A percentile compares a stretch with the other conserved stretches of the same genome.
Evolutionary conservation across 257 asterid species (phyloP).

Genomic region (Striga asiatica): DNA sequence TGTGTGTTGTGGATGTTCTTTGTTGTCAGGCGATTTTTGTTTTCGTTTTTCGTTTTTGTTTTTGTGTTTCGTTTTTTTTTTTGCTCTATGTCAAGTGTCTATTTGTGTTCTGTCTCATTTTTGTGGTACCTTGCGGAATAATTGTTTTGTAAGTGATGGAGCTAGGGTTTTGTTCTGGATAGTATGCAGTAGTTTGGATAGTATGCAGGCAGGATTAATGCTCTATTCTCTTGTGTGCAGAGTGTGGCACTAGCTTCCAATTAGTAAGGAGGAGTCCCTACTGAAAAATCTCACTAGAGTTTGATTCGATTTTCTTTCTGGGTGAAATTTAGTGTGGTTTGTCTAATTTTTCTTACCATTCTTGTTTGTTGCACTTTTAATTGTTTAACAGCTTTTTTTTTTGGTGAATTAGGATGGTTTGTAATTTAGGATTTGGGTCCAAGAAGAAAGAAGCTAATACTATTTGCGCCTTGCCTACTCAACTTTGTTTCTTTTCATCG

Average conservation of each 20-base stretch:
- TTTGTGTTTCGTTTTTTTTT: too few relatives aligned
- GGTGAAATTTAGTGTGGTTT: slow-evolving; percentile 20
- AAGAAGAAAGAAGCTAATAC: slow-evolving; percentile 27
- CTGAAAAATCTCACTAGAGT: slow-evolving; percentile 15
- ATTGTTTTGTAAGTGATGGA: slow-evolving; percentile 12
- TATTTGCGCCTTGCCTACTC: slow-evolving; percentile 28
- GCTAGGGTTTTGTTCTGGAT: slow-evolving; percentile 25
- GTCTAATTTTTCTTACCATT: slow-evolving; percentile 7
- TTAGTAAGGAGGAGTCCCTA: slow-evolving; percentile 17
- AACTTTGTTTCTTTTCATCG: slow-evolving; percentile 33
- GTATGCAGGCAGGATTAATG: too few relatives aligned
- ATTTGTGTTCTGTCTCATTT: not conserved
- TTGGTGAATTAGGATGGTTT: slow-evolving; percentile 32
- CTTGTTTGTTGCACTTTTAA: slow-evolving; percentile 11
- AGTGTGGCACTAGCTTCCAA: slow-evolving; percentile 14
- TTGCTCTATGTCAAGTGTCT: too few relatives aligned
- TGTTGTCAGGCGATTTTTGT: not conserved
- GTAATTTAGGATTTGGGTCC: slow-evolving; percentile 21
- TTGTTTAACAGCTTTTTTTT: slow-evolving; percentile 18
- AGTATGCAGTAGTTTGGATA: too few relatives aligned
- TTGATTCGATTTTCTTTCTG: slow-evolving; percentile 20
- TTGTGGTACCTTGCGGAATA: not conserved
- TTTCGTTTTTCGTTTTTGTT: too few relatives aligned
- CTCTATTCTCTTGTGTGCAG: too few relatives aligned
- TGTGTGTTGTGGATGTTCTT: not conserved